Percentiles rank a stretch among this genome's conserved stretches.
These are phyloP conservation scores for Apiospora marii DNA, from an alignment of 2,329 filamentous ascomycete species.

Conservation along the genomic window DNA sequence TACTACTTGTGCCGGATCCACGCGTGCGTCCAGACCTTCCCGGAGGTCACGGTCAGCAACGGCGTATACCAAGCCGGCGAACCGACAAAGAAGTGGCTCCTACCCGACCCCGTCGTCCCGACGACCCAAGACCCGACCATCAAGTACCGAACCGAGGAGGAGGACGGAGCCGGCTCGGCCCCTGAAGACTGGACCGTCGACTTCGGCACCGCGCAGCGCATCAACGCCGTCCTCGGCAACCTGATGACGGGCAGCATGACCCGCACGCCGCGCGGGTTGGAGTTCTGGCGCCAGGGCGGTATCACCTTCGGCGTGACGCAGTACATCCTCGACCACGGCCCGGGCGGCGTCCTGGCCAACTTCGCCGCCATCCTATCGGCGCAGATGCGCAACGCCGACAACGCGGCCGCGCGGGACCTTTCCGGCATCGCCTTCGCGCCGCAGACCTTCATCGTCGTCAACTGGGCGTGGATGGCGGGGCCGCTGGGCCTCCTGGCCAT, in stretches of 20 bases:
- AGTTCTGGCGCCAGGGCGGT: background rate
- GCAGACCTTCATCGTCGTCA: constrained; percentile 41
- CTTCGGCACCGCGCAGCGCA: background rate
- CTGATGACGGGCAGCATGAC: background rate
- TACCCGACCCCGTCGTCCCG: background rate
- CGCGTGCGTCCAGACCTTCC: background rate
- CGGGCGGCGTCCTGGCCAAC: background rate
- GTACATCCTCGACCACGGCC: constrained; percentile 3
- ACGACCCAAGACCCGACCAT: background rate
- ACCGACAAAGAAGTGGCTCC: background rate
- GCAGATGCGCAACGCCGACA: constrained; percentile 29
- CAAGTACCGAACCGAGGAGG: background rate
- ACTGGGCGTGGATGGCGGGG: constrained; percentile 43
- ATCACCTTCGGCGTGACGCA: background rate
- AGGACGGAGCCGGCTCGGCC: background rate
- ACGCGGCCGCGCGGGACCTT: constrained; percentile 30
- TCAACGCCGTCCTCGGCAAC: background rate
- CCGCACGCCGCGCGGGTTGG: background rate
- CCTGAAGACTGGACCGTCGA: background rate
- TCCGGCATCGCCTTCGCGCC: constrained; percentile 33
- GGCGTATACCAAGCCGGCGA: background rate
- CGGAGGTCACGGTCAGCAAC: constrained; percentile 2
- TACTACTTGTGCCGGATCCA: constrained; percentile 16
- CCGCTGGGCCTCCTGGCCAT: constrained; percentile 34
- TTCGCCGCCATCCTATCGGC: constrained; percentile 27